Percentiles rank a stretch among this genome's conserved stretches.
Evolutionary conservation across 1,284 basidiomycete genomes (phyloP).

Genomic region (Trichosporon coremiiforme): DNA sequence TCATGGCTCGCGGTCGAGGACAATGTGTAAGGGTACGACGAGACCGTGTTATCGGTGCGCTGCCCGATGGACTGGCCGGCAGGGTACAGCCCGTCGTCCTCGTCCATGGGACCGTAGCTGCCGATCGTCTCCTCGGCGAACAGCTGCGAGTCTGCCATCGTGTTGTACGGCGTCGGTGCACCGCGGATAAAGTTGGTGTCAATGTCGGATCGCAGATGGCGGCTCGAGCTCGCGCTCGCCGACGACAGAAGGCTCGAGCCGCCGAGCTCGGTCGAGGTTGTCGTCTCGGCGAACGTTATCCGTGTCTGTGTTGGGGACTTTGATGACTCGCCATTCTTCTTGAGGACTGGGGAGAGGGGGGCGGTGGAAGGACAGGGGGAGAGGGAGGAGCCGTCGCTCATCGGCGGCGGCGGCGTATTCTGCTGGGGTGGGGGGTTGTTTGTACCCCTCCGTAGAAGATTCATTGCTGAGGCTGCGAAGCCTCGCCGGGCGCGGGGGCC

Average conservation of each 20-base stretch:
- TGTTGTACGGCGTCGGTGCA: conserved; percentile 47
- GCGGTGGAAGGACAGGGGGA: background rate
- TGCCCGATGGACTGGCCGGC: conserved; percentile 17
- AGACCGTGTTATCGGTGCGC: background rate
- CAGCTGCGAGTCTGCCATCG: conserved; percentile 29
- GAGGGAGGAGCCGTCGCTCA: background rate
- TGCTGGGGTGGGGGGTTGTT: background rate
- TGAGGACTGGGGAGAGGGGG: background rate
- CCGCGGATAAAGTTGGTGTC: conserved; percentile 16
- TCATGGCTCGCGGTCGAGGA: conserved; percentile 17
- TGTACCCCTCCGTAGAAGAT: background rate
- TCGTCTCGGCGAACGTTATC: conserved; percentile 4
- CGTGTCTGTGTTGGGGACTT: conserved; percentile 9
- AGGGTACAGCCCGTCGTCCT: background rate
- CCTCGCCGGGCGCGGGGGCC: conserved; percentile 1
- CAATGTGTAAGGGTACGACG: conserved; percentile 22
- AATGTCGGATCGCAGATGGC: conserved; percentile 15
- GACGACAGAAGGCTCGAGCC: conserved; percentile 14
- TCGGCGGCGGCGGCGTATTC: background rate
- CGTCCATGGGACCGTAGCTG: conserved; percentile 21
- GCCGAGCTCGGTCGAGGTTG: background rate
- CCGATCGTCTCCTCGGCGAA: conserved; percentile 15
- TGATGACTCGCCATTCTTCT: background rate
- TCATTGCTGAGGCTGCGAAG: conserved; percentile 7
- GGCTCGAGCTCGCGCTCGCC: conserved; percentile 8